These are phyloP conservation scores for Gaertneriomyces semiglobifer DNA, from an alignment of 192 early-diverging fungal genomes.

Conservation along the genomic window DNA sequence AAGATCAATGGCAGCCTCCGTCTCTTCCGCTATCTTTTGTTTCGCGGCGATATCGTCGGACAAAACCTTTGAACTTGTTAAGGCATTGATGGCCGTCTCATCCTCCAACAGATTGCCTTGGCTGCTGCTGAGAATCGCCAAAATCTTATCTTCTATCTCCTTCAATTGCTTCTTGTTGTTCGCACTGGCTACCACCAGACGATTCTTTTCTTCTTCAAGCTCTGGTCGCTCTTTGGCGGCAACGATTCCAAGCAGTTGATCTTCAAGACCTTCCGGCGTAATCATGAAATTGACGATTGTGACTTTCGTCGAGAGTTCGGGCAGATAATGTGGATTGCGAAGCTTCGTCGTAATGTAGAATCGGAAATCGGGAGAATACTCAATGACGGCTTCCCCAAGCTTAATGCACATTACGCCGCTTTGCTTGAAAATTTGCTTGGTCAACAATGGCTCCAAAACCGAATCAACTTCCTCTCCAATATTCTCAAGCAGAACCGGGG, in stretches of 20 bases:
- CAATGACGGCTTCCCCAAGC: slow-evolving; percentile 56
- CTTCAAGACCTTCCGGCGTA: slow-evolving; percentile 59
- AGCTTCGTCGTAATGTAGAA: slow-evolving; percentile 64
- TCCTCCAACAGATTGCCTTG: slow-evolving; percentile 61
- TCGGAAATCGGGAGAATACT: slow-evolving; percentile 59
- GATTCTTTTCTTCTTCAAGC: slow-evolving; percentile 64
- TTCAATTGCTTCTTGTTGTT: slow-evolving; percentile 62
- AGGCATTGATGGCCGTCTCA: slow-evolving; percentile 57
- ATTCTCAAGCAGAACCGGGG: slow-evolving; percentile 59
- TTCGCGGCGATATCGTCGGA: slow-evolving; percentile 62
- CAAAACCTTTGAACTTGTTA: slow-evolving; percentile 56
- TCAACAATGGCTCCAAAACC: slow-evolving; percentile 57
- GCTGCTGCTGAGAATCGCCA: slow-evolving; percentile 51
- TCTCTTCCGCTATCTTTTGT: slow-evolving; percentile 58
- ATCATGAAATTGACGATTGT: slow-evolving; percentile 66
- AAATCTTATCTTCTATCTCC: slow-evolving; percentile 62
- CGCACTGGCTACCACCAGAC: slow-evolving; percentile 52
- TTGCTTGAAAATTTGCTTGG: slow-evolving; percentile 65
- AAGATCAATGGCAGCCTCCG: slow-evolving; percentile 58
- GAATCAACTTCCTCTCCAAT: slow-evolving; percentile 63
- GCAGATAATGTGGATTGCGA: slow-evolving; percentile 59
- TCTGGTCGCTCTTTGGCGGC: slow-evolving; percentile 63
- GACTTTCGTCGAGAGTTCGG: slow-evolving; percentile 63
- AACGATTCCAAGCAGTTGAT: slow-evolving; percentile 60
- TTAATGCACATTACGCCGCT: slow-evolving; percentile 58